Percentiles rank a stretch among this genome's conserved stretches.
Evolutionary conservation across 164 flowering plant species (phyloP).

Genomic region (Umbilicus rupestris): DNA sequence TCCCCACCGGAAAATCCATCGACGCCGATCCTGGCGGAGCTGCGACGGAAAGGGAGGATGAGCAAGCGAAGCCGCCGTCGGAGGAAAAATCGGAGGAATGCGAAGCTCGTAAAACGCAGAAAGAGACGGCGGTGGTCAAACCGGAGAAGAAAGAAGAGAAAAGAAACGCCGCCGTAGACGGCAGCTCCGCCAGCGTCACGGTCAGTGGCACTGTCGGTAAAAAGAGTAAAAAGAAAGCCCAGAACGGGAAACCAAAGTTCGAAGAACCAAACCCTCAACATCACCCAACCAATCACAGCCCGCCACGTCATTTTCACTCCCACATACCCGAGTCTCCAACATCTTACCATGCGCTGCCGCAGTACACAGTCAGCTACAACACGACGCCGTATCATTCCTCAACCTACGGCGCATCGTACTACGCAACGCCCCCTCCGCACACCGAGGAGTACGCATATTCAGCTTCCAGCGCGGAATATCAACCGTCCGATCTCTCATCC

Average conservation of each 20-base stretch:
- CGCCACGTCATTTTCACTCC: conserved; percentile 25
- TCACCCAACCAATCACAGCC: conserved; percentile 16
- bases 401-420: conserved; percentile 27
- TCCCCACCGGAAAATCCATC: no score
- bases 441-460: conserved; percentile 23
- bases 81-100: neutral
- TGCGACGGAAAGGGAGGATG: neutral
- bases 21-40: neutral
- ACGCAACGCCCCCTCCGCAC: conserved; percentile 24
- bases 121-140: conserved; percentile 11
- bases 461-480: conserved; percentile 16
- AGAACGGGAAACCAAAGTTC: conserved; percentile 14
- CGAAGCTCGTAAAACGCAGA: neutral
- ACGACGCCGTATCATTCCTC: conserved; percentile 26
- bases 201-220: conserved; percentile 19
- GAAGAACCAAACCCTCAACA: neutral
- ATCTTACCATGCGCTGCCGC: conserved; percentile 26
- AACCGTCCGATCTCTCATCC: conserved; percentile 18
- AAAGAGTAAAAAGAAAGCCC: conserved; percentile 45
- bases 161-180: conserved; percentile 8
- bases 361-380: conserved; percentile 30
- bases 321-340: conserved; percentile 18
- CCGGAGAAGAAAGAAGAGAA: conserved; percentile 2
- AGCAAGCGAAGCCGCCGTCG: conserved; percentile 10
- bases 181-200: conserved; percentile 4